Evolutionary conservation across 2,329 filamentous ascomycete species (phyloP).

Genomic region (Colletotrichum ledebouriae): DNA sequence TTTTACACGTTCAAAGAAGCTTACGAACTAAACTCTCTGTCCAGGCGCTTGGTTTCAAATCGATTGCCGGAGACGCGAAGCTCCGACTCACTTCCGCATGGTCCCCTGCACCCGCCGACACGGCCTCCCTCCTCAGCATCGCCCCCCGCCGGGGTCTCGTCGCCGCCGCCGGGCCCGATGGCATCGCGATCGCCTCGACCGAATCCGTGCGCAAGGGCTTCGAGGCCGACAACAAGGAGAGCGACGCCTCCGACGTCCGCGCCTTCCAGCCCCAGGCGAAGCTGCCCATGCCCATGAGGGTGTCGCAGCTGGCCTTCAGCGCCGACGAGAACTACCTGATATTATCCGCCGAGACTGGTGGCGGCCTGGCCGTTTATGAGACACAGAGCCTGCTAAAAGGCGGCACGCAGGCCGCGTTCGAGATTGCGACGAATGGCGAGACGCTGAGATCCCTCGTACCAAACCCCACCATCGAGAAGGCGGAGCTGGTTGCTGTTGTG

Average conservation of each 20-base stretch:
- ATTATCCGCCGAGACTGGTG: constrained; percentile 83
- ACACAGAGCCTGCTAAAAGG: constrained; percentile 76
- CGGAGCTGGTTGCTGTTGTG: constrained; percentile 83
- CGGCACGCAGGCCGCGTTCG: constrained; percentile 76
- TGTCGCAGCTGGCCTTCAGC: constrained; percentile 92
- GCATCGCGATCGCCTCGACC: constrained; percentile 81
- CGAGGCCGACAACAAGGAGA: constrained; percentile 64
- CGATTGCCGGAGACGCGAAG: constrained; percentile 84
- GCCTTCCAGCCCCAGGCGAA: constrained; percentile 80
- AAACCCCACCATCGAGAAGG: constrained; percentile 82
- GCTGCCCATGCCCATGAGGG: constrained; percentile 78
- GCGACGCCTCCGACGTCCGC: constrained; percentile 74
- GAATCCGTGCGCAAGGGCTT: constrained; percentile 84
- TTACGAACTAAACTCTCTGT: constrained; percentile 44
- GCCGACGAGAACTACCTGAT: constrained; percentile 89
- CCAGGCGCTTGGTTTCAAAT: constrained; percentile 83
- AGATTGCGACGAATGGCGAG: constrained; percentile 82
- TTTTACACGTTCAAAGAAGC: constrained; percentile 16
- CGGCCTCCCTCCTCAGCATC: constrained; percentile 86
- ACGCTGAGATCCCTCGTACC: constrained; percentile 81
- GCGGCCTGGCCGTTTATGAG: constrained; percentile 87
- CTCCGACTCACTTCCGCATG: constrained; percentile 84
- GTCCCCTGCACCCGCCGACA: constrained; percentile 80
- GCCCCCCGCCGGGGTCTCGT: constrained; percentile 85
- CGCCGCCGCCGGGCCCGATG: constrained; percentile 88